Evolutionary conservation across 2,329 filamentous ascomycete species (phyloP), one percentile per base, ranked within the genome.

Genomic region (Sporothrix pseudoabietina): DNA sequence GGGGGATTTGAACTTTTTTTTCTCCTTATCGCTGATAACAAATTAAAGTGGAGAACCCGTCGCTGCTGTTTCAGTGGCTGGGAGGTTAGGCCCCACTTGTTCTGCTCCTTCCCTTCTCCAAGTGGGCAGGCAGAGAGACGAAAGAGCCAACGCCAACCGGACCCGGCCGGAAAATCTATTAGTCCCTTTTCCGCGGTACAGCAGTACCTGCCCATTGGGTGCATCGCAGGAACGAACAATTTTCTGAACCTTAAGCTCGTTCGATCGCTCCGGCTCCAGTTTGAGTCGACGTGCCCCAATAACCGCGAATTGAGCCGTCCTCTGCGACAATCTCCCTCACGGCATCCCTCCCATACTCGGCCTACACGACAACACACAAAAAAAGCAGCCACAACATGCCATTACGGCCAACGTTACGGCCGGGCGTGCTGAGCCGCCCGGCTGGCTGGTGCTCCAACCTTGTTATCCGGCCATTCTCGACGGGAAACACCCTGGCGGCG

Each of bases 21-120:
- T 57, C 63, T 61, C 30, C 49, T 61, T 76, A 76, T 76, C 76
- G 70, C 70, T 70, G 76, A 76, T 76, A 76, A 73, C 30, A 35
- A 74, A 39, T 32, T 68, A 32, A 35, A 73, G 74, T 76, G 76
- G 76, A 57, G 52, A 71, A 69, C 57, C 39, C 54, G 44, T 16
- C 19, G 41, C 54, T 49, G 59, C 55, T 30, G 44, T 26, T 44
- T 66, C 47, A 70, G 73, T 72, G 73, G 73, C 71, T 74, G 73
- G 73, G 72, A 52, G 14, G 44, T 19, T 30, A 16, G 57, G 32
- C 57, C 41, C 57, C 41, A 16, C 35, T 66, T 54, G 55, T 41
- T 52, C 61, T 22, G 19, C 35, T 22, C 14, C n/a, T 22, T 19
- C n/a, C n/a, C n/a, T n/a, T 22, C 59, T 44, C 32, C 59, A 44